Conservation (phyloP, 306 rosid genomes). For the Quercus bicolor region DNA sequence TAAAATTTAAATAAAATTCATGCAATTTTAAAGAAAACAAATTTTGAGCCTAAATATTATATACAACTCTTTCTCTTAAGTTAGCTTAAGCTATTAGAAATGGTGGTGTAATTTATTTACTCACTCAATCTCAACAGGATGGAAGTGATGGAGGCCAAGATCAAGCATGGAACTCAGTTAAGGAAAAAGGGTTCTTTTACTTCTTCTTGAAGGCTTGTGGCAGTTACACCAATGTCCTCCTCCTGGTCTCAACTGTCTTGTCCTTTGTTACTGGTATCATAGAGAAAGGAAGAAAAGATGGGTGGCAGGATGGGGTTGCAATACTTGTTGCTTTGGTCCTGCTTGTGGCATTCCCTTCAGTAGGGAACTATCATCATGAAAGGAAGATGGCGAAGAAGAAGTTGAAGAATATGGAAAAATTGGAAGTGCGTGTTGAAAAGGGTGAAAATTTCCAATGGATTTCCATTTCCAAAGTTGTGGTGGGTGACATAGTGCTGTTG, state of each 20-base stretch:
- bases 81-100: background rate
- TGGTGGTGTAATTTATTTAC: background rate
- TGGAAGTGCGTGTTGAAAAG: constrained; percentile 34
- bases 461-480: constrained; percentile 31
- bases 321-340: constrained; percentile 31
- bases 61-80: too few relatives aligned
- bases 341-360: constrained; percentile 33
- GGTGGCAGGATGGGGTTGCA: constrained; percentile 62
- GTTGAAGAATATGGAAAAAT: constrained; percentile 18
- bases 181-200: constrained; percentile 17
- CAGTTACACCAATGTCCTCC: constrained; percentile 22
- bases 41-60: too few relatives aligned
- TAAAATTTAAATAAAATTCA: too few relatives aligned
- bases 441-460: background rate
- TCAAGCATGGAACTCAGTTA: background rate
- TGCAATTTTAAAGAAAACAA: too few relatives aligned
- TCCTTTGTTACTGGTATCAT: constrained; percentile 37
- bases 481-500: constrained; percentile 39
- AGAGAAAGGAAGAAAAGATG: constrained; percentile 43
- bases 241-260: constrained; percentile 39
- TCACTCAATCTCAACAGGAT: background rate
- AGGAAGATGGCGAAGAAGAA: constrained; percentile 20
- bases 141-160: background rate
- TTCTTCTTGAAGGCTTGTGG: constrained; percentile 27
- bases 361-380: constrained; percentile 22